Evolutionary conservation across 2,329 filamentous ascomycete species (phyloP), one percentile per base, ranked within the genome.

Genomic region (Colletotrichum sp.): DNA sequence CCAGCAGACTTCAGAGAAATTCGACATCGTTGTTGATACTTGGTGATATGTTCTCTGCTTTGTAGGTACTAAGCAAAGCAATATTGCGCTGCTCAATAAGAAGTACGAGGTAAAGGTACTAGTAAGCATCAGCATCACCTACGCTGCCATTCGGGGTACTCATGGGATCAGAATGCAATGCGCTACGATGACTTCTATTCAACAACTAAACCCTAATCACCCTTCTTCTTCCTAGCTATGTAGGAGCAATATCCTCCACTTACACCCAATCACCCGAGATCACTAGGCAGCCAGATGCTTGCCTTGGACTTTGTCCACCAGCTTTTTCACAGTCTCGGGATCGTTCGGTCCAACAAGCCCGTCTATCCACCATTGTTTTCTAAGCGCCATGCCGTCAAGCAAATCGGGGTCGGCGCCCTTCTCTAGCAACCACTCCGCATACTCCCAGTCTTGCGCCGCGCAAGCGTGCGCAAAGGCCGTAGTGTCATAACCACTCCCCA

Each of bases 301-400:
- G 43, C n/a, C 3, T 24, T 51, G 13, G 43, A 24, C 57, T 6
- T 34, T 61, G 12, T 33, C 33, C 57, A 61, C 57, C 7, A 61
- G 21, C 33, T 33, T 34, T 21, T 12, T 61, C 18, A 34, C 57
- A 7, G 2, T 59, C 57, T 34, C 57, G 33, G 31, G 57, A 34
- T 59, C 57, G 1, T 18, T 59, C 12, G 57, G 57, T n/a, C 7
- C 29, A 34, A 6, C 3, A 2, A n/a, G n/a, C 29, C 29, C 57
- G 4, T 0, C 0, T 33, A 33, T 6, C 27, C 29, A 59, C 0
- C 57, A 59, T 15, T 59, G 29, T 29, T 2, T 13, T 5, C 11
- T 21, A 15, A 59, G 31, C 55, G 55, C 55, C 3, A 31, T 7
- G 24, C 55, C 55, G 31, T 31, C 55, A 18, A 31, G 27, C 16